Evolutionary conservation across 768 basidiomycete genomes (phyloP).

Genomic region (Rhodotorula babjevae): DNA sequence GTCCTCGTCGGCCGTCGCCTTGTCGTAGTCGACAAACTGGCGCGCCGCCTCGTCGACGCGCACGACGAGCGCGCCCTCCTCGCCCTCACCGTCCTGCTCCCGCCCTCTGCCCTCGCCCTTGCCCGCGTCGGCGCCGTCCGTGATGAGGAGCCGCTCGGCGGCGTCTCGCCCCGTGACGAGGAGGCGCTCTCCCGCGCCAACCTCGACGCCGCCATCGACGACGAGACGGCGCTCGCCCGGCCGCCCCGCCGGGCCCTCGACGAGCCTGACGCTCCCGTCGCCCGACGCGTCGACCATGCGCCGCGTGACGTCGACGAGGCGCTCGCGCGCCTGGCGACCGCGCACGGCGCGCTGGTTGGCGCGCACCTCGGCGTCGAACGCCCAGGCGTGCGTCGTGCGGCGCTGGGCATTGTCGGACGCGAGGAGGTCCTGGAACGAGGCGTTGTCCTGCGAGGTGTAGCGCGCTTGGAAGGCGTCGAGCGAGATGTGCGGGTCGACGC

Average conservation of each 20-base stretch:
- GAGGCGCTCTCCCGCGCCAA: slow-evolving; percentile 48
- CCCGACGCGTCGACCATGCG: slow-evolving; percentile 19
- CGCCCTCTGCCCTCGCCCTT: slow-evolving; percentile 19
- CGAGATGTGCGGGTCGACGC: slow-evolving; percentile 60
- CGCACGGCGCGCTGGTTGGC: slow-evolving; percentile 64
- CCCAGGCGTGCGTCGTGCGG: slow-evolving; percentile 81
- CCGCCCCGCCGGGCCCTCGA: slow-evolving; percentile 41
- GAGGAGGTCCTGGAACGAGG: slow-evolving; percentile 88
- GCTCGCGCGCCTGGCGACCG: slow-evolving; percentile 65
- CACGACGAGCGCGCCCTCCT: slow-evolving; percentile 22
- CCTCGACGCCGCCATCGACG: slow-evolving; percentile 28
- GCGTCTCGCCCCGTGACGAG: slow-evolving; percentile 60
- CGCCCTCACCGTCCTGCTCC: slow-evolving; percentile 3
- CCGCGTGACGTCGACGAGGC: slow-evolving; percentile 43
- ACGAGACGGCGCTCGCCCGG: slow-evolving; percentile 40
- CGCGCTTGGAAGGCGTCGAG: slow-evolving; percentile 83
- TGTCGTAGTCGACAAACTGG: slow-evolving; percentile 42
- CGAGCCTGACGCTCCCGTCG: slow-evolving; percentile 36
- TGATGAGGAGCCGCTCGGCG: slow-evolving; percentile 42
- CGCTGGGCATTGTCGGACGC: slow-evolving; percentile 80
- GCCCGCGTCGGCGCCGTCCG: slow-evolving; percentile 48
- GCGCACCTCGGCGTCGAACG: slow-evolving; percentile 81
- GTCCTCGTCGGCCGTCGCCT: slow-evolving; percentile 35
- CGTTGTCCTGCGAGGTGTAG: slow-evolving; percentile 95
- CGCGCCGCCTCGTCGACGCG: slow-evolving; percentile 23